Base-by-base conservation (phyloP, 140 eudicot species). In the Bidens hawaiensis region DNA sequence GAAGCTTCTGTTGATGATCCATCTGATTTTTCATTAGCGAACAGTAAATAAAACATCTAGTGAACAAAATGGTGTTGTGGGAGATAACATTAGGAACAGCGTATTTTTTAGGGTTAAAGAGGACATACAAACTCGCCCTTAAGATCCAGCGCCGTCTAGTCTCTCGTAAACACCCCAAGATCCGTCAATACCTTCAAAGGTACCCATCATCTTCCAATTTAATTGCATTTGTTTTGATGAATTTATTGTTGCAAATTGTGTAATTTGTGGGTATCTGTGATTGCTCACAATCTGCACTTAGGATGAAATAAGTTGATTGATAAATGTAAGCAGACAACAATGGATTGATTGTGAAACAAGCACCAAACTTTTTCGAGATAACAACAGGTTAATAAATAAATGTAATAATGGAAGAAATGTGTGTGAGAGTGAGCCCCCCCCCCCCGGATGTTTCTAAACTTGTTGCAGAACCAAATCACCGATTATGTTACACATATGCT, bases 41-140 rank as follows among this genome's bases (percentile, higher is more conserved):
- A n/a, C n/a, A n/a, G n/a, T n/a, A n/a, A n/a, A n/a, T n/a, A n/a
- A n/a, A n/a, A n/a, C n/a, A n/a, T n/a, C n/a, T n/a, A n/a, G n/a
- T n/a, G n/a, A n/a, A n/a, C n/a, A 38, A 50, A 58, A 90, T 90
- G 98, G 98, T 91, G 80, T 57, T 91, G 27, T 91, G 98, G 98
- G 98, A 91, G 71, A 79, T 91, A 15, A 84, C 98, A 73, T 70
- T 84, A 62, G 94, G 81, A 49, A 87, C 96, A n/a, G 98, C 98
- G 23, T 91, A 91, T 70, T 84, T 91, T 75, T 61, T 91, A 79
- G 98, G 98, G 24, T 71, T 91, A 31, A 87, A 75, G 49, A 76
- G 94, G 67, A 84, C 98, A 6, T 84, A 84, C 83, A 80, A 70
- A 60, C 83, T 87, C 28, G 90, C 88, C 45, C 81, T 84, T 56